These are phyloP conservation scores for Tetrapisispora pingtungensis DNA, from an alignment of 805 yeast genomes.

Conservation along the genomic window DNA sequence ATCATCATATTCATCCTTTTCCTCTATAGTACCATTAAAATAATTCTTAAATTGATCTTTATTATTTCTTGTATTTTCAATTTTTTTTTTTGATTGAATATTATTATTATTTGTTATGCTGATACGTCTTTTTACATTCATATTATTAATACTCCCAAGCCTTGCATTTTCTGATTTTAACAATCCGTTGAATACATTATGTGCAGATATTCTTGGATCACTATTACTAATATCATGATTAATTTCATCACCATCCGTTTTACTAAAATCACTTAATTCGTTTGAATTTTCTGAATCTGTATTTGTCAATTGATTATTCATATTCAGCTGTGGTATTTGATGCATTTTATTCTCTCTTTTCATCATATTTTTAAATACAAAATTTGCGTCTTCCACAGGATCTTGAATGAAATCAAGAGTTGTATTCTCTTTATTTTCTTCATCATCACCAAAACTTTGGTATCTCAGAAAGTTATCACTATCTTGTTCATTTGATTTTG, in stretches of 20 bases:
- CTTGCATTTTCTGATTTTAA: conserved; percentile 10
- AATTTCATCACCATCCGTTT: not conserved
- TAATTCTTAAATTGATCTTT: not conserved
- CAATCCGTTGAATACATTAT: conserved; percentile 18
- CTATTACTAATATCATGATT: conserved; percentile 1
- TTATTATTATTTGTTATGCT: conserved; percentile 1
- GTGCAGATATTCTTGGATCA: conserved; percentile 22
- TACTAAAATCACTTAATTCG: not conserved
- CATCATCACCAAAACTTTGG: not conserved
- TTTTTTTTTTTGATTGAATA: not conserved
- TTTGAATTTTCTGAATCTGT: not conserved
- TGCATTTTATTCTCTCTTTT: conserved; percentile 11
- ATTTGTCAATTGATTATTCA: not conserved
- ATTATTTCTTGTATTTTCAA: not conserved
- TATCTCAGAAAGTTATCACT: not conserved
- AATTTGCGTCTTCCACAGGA: conserved; percentile 23
- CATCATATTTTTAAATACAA: conserved; percentile 21
- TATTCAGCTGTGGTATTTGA: not conserved
- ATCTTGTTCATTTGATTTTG: not conserved
- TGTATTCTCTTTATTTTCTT: not conserved
- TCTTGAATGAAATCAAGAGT: conserved; percentile 18
- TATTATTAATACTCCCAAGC: not conserved
- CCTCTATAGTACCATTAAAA: not conserved
- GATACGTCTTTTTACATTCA: not conserved
- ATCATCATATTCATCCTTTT: not conserved